phyloP scores from a whole-genome alignment of 345 rosid species.

The Adansonia digitata region DNA sequence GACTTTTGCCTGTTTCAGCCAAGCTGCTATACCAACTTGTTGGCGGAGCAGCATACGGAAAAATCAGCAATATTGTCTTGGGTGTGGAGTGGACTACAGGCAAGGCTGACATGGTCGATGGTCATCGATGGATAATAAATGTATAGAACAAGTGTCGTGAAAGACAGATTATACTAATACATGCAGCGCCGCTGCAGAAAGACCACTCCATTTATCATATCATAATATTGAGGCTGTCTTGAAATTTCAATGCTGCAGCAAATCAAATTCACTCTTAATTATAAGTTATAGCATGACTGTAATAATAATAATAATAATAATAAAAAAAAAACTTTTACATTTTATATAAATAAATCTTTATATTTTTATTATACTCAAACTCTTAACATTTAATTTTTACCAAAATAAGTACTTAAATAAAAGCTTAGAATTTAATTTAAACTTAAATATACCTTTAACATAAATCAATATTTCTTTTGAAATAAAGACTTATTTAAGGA shows the following conservation, averaged over 20 bases:
- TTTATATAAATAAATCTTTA: too few relatives aligned
- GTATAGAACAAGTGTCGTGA: neutral
- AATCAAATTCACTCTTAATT: neutral
- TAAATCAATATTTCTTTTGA: too few relatives aligned
- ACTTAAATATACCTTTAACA: too few relatives aligned
- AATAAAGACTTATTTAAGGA: too few relatives aligned
- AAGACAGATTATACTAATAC: neutral
- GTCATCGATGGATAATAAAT: neutral
- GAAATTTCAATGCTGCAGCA: neutral
- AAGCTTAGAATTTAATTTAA: too few relatives aligned
- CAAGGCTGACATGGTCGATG: neutral
- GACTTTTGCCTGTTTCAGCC: neutral
- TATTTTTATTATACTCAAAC: too few relatives aligned
- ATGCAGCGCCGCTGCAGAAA: neutral
- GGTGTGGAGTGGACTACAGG: neutral
- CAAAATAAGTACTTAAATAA: too few relatives aligned
- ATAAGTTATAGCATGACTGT: neutral
- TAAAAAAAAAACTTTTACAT: too few relatives aligned
- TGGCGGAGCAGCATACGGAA: neutral
- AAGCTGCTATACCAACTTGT: too few relatives aligned
- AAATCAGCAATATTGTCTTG: neutral
- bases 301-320: too few relatives aligned
- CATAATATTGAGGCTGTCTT: neutral
- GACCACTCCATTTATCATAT: neutral
- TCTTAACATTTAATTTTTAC: too few relatives aligned